These are phyloP conservation scores for Chalciporus piperatoides DNA, from an alignment of 1,284 basidiomycete genomes.

Conservation along the genomic window DNA sequence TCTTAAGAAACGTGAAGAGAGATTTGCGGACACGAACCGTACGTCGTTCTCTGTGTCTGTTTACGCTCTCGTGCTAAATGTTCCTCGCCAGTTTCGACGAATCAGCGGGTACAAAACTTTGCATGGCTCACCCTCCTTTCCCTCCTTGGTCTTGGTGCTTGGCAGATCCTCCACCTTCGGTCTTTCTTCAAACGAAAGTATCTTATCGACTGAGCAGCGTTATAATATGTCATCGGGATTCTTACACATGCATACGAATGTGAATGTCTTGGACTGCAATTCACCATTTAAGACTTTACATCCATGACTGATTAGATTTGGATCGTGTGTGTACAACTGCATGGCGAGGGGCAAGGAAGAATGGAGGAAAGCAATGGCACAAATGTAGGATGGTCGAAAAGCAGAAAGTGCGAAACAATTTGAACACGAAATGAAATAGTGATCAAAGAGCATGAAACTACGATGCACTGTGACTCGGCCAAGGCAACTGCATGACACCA, in stretches of 20 bases:
- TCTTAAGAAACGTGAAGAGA: constrained; percentile 84
- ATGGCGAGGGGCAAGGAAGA: neutral
- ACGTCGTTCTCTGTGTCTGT: constrained; percentile 32
- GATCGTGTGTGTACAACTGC: neutral
- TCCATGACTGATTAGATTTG: neutral
- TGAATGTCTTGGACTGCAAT: constrained; percentile 1
- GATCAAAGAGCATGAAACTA: neutral
- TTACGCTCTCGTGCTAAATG: constrained; percentile 5
- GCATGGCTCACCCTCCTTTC: constrained; percentile 84
- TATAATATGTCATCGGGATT: constrained; percentile 9
- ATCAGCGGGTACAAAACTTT: constrained; percentile 88
- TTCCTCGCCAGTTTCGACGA: constrained; percentile 75
- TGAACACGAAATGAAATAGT: neutral
- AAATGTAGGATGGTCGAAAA: neutral
- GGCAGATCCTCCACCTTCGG: constrained; percentile 93
- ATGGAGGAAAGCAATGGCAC: neutral
- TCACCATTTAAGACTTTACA: neutral
- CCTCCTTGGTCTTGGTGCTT: constrained; percentile 80
- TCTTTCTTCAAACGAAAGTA: constrained; percentile 97
- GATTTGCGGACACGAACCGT: constrained; percentile 93
- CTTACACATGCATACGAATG: constrained; percentile 2
- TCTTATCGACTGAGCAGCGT: constrained; percentile 74
- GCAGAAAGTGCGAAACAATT: neutral
- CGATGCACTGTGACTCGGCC: constrained; percentile 19
- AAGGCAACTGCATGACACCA: constrained; percentile 29